Evolutionary conservation across 768 basidiomycete species (phyloP).

Genomic region (Tricholoma sp.): DNA sequence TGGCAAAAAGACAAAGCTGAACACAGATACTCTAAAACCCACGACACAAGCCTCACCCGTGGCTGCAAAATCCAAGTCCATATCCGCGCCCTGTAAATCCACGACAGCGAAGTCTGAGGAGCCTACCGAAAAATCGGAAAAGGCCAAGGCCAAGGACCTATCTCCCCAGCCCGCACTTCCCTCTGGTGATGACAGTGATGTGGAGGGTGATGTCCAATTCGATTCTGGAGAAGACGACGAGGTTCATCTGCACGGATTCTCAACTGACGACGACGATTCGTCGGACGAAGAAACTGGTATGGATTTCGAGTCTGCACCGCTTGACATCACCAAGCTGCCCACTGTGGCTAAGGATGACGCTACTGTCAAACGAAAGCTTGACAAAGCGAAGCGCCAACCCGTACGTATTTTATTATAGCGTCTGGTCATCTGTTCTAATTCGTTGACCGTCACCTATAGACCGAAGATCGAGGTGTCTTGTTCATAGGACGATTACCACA

Average conservation of each 20-base stretch:
- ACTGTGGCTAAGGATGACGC: conserved; percentile 87
- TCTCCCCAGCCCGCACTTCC: conserved; percentile 14
- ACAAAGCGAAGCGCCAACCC: conserved; percentile 57
- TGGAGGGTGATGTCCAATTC: conserved; percentile 10
- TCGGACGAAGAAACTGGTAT: conserved; percentile 66
- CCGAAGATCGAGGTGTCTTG: conserved; percentile 73
- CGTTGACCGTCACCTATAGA: conserved; percentile 19
- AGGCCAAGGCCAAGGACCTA: conserved; percentile 21
- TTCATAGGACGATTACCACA: conserved; percentile 91
- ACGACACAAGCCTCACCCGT: background rate
- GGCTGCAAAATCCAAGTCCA: background rate
- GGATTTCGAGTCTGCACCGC: conserved; percentile 43
- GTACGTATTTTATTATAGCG: conserved; percentile 37
- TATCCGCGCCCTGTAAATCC: background rate
- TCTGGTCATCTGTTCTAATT: conserved; percentile 4
- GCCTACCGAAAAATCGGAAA: conserved; percentile 16
- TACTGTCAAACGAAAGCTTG: conserved; percentile 60
- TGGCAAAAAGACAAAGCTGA: too few relatives aligned
- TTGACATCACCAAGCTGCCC: conserved; percentile 73
- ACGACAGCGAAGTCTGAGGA: background rate
- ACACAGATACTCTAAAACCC: too few relatives aligned
- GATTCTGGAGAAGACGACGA: conserved; percentile 34
- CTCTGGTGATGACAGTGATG: conserved; percentile 15
- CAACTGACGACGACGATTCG: conserved; percentile 70
- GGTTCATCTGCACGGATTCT: conserved; percentile 61